Conservation (phyloP, 352 stramenopile genomes). For the Globisporangium sylvaticum region DNA sequence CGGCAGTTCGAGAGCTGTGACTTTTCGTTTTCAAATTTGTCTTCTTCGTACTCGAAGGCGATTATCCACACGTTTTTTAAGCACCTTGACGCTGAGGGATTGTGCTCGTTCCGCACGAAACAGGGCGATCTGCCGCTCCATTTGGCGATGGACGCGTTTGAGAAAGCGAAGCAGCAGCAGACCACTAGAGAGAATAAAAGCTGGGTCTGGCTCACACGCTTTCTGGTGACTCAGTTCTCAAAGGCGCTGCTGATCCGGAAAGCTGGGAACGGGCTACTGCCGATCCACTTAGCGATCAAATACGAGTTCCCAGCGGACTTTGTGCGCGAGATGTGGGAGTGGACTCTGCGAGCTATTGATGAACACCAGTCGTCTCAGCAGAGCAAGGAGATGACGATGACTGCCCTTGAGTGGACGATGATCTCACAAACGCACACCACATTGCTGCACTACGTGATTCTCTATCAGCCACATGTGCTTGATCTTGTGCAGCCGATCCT, state of each 20-base stretch:
- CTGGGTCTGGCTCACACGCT: conserved; percentile 30
- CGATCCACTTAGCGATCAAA: conserved; percentile 44
- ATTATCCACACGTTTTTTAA: conserved; percentile 41
- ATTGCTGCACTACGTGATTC: conserved; percentile 53
- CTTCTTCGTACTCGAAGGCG: conserved; percentile 28
- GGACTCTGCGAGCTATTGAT: conserved; percentile 10
- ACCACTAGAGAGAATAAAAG: conserved; percentile 2
- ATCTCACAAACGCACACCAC: conserved; percentile 37
- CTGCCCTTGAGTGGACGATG: conserved; percentile 21
- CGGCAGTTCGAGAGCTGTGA: conserved; percentile 21
- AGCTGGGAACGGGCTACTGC: conserved; percentile 26
- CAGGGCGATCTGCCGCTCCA: conserved; percentile 50
- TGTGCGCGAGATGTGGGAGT: conserved; percentile 17
- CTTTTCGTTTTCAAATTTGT: background rate
- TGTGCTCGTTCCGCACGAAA: conserved; percentile 34
- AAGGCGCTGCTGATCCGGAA: conserved; percentile 19
- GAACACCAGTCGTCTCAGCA: background rate
- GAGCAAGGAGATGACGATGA: too few relatives aligned
- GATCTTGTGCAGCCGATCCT: conserved; percentile 34
- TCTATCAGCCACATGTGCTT: conserved; percentile 32
- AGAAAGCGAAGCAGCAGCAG: conserved; percentile 19
- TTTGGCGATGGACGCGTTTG: conserved; percentile 40
- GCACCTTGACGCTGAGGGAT: conserved; percentile 16
- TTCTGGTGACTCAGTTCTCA: conserved; percentile 21
- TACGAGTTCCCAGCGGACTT: conserved; percentile 26